These are phyloP conservation scores for Phytophthora pinifolia DNA, from an alignment of 352 stramenopile species.

Conservation along the genomic window DNA sequence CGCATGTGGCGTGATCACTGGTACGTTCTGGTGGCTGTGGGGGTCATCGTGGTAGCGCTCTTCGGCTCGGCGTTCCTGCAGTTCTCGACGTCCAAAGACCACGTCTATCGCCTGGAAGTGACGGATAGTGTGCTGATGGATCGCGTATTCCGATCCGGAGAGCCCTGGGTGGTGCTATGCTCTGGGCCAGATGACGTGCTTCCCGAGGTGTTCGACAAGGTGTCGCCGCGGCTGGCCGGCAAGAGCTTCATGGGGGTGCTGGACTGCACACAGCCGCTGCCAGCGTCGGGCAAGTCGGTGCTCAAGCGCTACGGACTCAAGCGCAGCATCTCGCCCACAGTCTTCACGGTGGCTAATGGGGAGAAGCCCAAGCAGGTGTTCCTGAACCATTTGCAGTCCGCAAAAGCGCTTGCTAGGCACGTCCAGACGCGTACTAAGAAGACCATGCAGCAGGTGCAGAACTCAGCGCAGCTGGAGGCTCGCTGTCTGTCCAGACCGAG, in stretches of 20 bases:
- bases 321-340: constrained; percentile 56
- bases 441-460: constrained; percentile 55
- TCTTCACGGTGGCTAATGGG: constrained; percentile 82
- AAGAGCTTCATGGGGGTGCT: constrained; percentile 69
- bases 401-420: constrained; percentile 60
- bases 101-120: constrained; percentile 70
- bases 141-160: constrained; percentile 77
- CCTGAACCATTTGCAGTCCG: constrained; percentile 59
- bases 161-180: constrained; percentile 85
- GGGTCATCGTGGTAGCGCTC: constrained; percentile 54
- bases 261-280: constrained; percentile 69
- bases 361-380: constrained; percentile 79
- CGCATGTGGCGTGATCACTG: constrained; percentile 83
- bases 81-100: constrained; percentile 57
- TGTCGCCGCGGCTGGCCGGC: constrained; percentile 50
- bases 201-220: constrained; percentile 72
- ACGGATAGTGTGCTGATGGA: constrained; percentile 50
- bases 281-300: constrained; percentile 54
- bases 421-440: constrained; percentile 62
- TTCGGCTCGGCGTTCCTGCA: constrained; percentile 67
- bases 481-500: constrained; percentile 61
- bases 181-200: constrained; percentile 64
- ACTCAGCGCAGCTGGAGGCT: constrained; percentile 60
- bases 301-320: constrained; percentile 64
- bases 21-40: constrained; percentile 51